Evolutionary conservation across 495 filamentous ascomycete species (phyloP), one percentile per base, ranked within the genome.

Genomic region (Aspergillus bertholletiae): DNA sequence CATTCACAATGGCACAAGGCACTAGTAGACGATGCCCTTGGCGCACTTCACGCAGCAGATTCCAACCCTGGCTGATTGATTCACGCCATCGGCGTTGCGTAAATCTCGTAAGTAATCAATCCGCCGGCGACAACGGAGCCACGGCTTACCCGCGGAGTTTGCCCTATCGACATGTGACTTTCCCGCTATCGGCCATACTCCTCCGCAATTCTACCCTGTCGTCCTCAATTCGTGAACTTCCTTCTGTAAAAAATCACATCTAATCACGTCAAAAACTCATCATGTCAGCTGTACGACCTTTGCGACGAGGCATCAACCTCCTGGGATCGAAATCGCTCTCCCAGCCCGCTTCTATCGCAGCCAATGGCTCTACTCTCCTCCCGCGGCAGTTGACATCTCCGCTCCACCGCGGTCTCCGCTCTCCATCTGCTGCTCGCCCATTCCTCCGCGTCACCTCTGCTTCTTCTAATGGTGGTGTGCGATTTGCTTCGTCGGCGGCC

Each of bases 401-500:
- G 67, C 61, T 62, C 46, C 49, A 55, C 50, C 49, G 65, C 66
- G 58, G 64, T 64, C 50, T 61, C 60, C 59, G 57, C 61, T 57
- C 51, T 30, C 56, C 67, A 40, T 47, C 56, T 48, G 44, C 53
- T 35, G 37, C 34, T 51, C 62, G 60, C 24, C 47, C 53, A 30
- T 60, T 62, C 54, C 57, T 56, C 35, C 37, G 55, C 9, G 58
- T 57, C 21, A 51, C 49, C 40, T 27, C 56, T 26, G 48, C 64
- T 40, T 49, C 64, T 6, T 56, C 52, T 27, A 39, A 58, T 23
- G 51, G 60, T 40, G 58, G 60, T 12, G 61, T 88, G 46, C 68
- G 59, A 81, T 83, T 60, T 92, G 81, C 63, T 79, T 83, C 28
- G 77, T 89, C 39, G 80, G 83, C 64, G 65, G 74, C 59, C 11